Base-by-base conservation (phyloP, 306 rosid genomes). In the Arachis stenosperma region DNA sequence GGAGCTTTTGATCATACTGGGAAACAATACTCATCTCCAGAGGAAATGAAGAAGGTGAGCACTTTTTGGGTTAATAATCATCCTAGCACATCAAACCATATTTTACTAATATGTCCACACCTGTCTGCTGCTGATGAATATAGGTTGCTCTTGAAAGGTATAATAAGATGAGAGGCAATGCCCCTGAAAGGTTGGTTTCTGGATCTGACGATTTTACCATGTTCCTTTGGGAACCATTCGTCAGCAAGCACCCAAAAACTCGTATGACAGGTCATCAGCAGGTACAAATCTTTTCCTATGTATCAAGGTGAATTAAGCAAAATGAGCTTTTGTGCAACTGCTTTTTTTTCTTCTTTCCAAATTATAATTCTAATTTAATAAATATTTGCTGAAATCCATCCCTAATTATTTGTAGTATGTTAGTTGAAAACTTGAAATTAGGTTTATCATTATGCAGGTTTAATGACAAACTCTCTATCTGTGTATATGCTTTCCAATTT, bases 131-230 rank as follows among this genome's bases (percentile, higher is more conserved):
- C 65, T 74, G 29, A 41, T 70, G 58, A 67, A 67, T 70, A 27
- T 81, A 94, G 98, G 97, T 81, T 77, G 98, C 98, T 73, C 83
- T 94, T 80, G 97, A 88, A 85, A 89, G 98, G 81, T 94, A 91
- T 78, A 82, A 91, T 55, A 75, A 79, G 68, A 91, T 84, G 97
- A 91, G 87, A 83, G 96, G 93, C 73, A 81, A 69, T 65, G 90
- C 90, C 75, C 96, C 97, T 44, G 99, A 94, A 80, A 87, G 99
- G 65, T 77, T 94, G 87, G 97, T 94, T 79, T 94, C 99, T 51
- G 96, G 97, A 68, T 94, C 97, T 39, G 97, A 94, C 87, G 99
- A 94, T 84, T 90, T 88, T 76, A 91, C 99, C 5, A 94, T 94
- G 99, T 91, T 88, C 69, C 91, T 94, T 63, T 94, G 97, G 99